phyloP scores from a whole-genome alignment of 345 rosid species.

The Nasturtium officinale region DNA sequence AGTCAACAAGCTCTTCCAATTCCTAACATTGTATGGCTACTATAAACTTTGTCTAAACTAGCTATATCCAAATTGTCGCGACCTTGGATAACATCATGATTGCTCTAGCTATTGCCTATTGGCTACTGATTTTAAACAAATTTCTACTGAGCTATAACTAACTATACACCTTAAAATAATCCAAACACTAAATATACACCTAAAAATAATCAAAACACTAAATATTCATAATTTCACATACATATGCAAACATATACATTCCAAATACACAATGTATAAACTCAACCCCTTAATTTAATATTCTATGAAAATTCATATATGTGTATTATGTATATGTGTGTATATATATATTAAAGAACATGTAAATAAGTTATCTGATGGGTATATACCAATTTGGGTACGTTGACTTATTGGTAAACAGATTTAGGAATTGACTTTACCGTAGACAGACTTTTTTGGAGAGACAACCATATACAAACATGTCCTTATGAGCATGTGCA shows the following conservation, averaged over 20 bases:
- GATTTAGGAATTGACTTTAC: constrained; percentile 17
- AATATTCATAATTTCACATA: background rate
- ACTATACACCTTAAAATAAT: background rate
- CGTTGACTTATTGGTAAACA: constrained; percentile 29
- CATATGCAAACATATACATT: background rate
- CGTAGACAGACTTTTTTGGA: background rate
- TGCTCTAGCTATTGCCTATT: background rate
- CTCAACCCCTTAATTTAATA: background rate
- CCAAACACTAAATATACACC: background rate
- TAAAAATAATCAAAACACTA: background rate
- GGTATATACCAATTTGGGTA: background rate
- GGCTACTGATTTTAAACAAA: background rate
- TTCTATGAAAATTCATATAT: background rate
- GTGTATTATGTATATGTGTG: background rate
- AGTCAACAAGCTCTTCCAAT: background rate
- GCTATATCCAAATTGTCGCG: background rate
- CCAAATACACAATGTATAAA: background rate
- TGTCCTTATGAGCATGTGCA: constrained; percentile 2
- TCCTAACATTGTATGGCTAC: background rate
- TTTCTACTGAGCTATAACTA: background rate
- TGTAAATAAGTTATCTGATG: background rate
- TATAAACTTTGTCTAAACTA: background rate
- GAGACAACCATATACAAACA: background rate
- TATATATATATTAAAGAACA: background rate
- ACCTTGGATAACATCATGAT: background rate